Conservation (phyloP, 768 basidiomycete species). For the Termitomyces sp. region DNA sequence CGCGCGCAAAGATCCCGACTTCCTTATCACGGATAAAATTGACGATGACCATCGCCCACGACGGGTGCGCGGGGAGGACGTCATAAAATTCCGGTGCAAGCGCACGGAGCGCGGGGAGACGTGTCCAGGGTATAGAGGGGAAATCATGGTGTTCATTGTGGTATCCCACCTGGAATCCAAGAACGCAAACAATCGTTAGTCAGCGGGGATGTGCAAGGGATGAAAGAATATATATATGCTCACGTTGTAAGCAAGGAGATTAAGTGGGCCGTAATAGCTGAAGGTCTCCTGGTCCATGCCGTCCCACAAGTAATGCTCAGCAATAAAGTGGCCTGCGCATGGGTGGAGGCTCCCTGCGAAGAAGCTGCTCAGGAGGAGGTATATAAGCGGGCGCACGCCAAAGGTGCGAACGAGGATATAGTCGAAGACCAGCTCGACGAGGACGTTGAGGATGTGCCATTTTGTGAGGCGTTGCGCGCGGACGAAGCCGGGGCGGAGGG, state of each 20-base stretch:
- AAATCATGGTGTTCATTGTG: conserved; percentile 99
- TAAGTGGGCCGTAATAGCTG: conserved; percentile 92
- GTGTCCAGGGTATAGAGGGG: conserved; percentile 94
- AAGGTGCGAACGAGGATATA: conserved; percentile 49
- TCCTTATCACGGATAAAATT: conserved; percentile 91
- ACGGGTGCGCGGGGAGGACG: conserved; percentile 78
- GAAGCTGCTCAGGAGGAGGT: conserved; percentile 87
- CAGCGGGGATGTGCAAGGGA: too few relatives aligned
- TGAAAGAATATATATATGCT: conserved; percentile 23
- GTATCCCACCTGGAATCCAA: conserved; percentile 76
- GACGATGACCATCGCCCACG: conserved; percentile 92
- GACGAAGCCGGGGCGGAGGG: conserved; percentile 91
- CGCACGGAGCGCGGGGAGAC: conserved; percentile 74
- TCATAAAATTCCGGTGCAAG: conserved; percentile 94
- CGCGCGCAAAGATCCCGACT: conserved; percentile 86
- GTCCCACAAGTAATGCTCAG: conserved; percentile 95
- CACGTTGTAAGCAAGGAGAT: conserved; percentile 90
- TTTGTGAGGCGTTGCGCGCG: conserved; percentile 74
- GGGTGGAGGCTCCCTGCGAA: conserved; percentile 97
- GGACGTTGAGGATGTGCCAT: conserved; percentile 85
- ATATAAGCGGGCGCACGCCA: conserved; percentile 56
- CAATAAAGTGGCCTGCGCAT: conserved; percentile 96
- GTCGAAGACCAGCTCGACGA: conserved; percentile 70
- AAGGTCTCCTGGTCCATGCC: conserved; percentile 93
- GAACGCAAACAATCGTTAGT: neutral